Conservation (phyloP, 345 rosid species). For the Euphorbia tirucalli region DNA sequence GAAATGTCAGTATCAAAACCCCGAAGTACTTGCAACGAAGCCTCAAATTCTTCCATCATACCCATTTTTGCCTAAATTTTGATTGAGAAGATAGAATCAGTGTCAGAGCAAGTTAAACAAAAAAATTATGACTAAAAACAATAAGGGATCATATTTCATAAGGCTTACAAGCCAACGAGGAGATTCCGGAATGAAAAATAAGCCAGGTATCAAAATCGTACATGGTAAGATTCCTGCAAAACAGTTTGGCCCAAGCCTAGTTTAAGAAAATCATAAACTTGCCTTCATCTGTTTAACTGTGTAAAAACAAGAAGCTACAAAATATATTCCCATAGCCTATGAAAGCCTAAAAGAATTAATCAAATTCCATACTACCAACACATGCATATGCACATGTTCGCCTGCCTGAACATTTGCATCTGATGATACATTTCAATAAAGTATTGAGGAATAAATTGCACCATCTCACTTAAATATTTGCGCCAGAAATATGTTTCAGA, state of each 20-base stretch:
- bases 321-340: background rate
- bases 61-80: slow-evolving; percentile 90
- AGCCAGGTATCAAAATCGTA: too few relatives aligned
- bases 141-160: slow-evolving; percentile 17
- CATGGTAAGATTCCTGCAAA: slow-evolving; percentile 84
- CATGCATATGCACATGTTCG: background rate
- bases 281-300: too few relatives aligned
- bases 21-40: too few relatives aligned
- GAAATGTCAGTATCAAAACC: slow-evolving; percentile 96
- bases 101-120: slow-evolving; percentile 19
- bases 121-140: slow-evolving; percentile 7
- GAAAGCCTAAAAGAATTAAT: background rate
- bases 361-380: too few relatives aligned
- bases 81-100: background rate
- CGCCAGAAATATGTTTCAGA: background rate
- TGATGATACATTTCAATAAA: background rate
- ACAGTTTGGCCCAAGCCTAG: slow-evolving; percentile 15
- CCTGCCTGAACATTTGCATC: background rate
- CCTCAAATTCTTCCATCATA: slow-evolving; percentile 93
- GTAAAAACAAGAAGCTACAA: background rate
- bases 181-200: slow-evolving; percentile 94
- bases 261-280: background rate
- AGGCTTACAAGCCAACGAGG: slow-evolving; percentile 95
- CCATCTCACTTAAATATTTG: background rate
- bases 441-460: background rate